Base-by-base conservation (phyloP, 164 flowering plant species). In the Amborella trichopoda region DNA sequence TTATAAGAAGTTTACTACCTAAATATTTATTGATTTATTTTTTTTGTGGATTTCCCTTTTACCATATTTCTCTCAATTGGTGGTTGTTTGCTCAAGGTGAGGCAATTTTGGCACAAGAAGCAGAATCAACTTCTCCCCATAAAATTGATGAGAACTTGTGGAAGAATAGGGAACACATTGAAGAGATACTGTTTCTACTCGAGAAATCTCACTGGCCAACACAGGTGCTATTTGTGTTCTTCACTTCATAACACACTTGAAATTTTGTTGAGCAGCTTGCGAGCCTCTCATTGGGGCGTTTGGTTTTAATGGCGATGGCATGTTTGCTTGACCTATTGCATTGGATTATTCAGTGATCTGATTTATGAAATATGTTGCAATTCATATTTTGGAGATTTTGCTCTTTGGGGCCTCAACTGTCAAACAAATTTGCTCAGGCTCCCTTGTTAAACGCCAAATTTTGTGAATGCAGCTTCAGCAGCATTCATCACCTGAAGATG, bases 141-240 rank as follows among this genome's bases (percentile, higher is more conserved):
- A 91, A 91, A 63, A 76, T 87, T 44, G 98, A 91, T 43, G 90
- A 87, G 68, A 91, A 91, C 62, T 68, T 83, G 90, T 91, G 98
- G 98, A 91, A 78, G 75, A 91, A 91, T 56, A 71, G 98, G 36
- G 96, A 91, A 50, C 73, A 86, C 50, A 73, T 91, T 32, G 98
- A 91, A 56, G 96, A 91, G 54, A 81, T 81, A 28, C 50, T 91
- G 3, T 78, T 54, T 57, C 50, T 86, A 51, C 74, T 91, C 17
- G 85, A 83, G 28, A 68, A 37, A 48, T 69, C 87, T 38, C 72
- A 67, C 12, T 85, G 83, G 88, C 95, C 94, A 39, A 40, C 18
- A 25, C 23, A 11, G 74, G 97, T 84, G 70, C 49, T 44, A n/a
- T n/a, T n/a, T n/a, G n/a, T n/a, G n/a, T n/a, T n/a, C n/a, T n/a